Evolutionary conservation across 768 basidiomycete genomes (phyloP).

Genomic region (Pleurotus eryngii): DNA sequence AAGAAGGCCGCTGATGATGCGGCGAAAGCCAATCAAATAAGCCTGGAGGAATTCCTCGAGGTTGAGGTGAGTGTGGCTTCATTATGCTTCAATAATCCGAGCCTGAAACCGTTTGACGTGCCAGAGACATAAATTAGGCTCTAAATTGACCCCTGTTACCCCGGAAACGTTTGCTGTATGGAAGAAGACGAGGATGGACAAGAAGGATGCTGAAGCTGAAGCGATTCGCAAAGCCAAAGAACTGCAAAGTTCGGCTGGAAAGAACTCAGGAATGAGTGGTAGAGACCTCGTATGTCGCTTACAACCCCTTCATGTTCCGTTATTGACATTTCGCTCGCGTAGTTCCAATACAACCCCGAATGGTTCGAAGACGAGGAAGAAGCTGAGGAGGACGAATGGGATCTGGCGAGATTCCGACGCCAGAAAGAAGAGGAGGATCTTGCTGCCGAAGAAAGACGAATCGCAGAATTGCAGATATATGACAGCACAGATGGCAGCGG

Average conservation of each 20-base stretch:
- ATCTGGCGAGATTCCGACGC: conserved; percentile 54
- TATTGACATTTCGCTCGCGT: conserved; percentile 10
- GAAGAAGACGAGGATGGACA: conserved; percentile 94
- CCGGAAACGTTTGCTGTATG: conserved; percentile 87
- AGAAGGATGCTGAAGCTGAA: conserved; percentile 89
- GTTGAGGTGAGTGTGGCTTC: conserved; percentile 66
- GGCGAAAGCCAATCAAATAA: conserved; percentile 84
- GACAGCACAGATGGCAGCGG: conserved; percentile 28
- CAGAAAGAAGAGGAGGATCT: conserved; percentile 59
- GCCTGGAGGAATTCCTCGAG: conserved; percentile 95
- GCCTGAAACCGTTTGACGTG: neutral
- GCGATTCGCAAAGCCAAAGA: conserved; percentile 81
- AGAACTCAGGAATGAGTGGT: conserved; percentile 91
- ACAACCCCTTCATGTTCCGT: conserved; percentile 5
- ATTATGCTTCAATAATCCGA: conserved; percentile 1
- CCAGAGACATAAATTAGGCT: conserved; percentile 91
- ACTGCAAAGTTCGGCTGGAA: conserved; percentile 77
- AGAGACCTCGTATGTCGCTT: conserved; percentile 74
- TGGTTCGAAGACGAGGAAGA: conserved; percentile 84
- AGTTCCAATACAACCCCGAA: conserved; percentile 96
- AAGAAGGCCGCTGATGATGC: conserved; percentile 89
- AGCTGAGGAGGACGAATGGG: conserved; percentile 51
- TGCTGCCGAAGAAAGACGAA: conserved; percentile 48
- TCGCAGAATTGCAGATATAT: conserved; percentile 37
- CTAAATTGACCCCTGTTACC: conserved; percentile 90